Evolutionary conservation across 139 green algal species (phyloP).

Genomic region (Pseudopediastrum boryanum): DNA sequence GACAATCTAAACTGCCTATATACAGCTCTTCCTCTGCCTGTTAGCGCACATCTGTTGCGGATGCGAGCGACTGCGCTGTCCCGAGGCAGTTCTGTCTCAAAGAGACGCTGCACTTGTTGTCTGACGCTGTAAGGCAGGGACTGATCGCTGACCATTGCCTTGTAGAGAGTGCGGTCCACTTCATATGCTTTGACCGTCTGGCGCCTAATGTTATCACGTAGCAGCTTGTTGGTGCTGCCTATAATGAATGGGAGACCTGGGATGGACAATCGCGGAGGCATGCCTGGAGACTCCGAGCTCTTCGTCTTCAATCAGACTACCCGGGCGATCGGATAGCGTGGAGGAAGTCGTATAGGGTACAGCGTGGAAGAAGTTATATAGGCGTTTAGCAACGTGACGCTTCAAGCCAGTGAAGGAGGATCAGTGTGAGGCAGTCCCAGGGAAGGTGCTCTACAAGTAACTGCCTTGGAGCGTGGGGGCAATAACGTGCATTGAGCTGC

Average conservation of each 20-base stretch:
- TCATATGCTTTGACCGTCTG: slow-evolving; percentile 54
- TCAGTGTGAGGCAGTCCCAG: too few relatives aligned
- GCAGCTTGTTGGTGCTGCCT: slow-evolving; percentile 19
- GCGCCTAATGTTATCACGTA: slow-evolving; percentile 51
- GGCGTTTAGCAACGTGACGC: too few relatives aligned
- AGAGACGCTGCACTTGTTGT: slow-evolving; percentile 62
- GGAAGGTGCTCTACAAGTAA: too few relatives aligned
- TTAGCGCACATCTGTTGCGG: slow-evolving; percentile 61
- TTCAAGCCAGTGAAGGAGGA: too few relatives aligned
- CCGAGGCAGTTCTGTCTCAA: slow-evolving; percentile 60
- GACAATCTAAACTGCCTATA: slow-evolving; percentile 53
- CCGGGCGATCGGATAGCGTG: too few relatives aligned
- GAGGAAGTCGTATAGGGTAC: too few relatives aligned
- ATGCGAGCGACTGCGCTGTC: slow-evolving; percentile 51
- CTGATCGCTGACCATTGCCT: slow-evolving; percentile 58
- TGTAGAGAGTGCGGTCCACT: slow-evolving; percentile 54
- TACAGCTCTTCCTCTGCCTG: slow-evolving; percentile 45
- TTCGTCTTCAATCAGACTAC: too few relatives aligned
- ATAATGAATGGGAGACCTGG: slow-evolving; percentile 33
- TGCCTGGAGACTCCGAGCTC: too few relatives aligned
- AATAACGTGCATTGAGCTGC: too few relatives aligned
- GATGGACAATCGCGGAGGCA: slow-evolving; percentile 20
- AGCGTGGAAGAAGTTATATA: too few relatives aligned
- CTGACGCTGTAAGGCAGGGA: slow-evolving; percentile 53
- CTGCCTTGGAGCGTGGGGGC: too few relatives aligned